Evolutionary conservation across 306 rosid species (phyloP).

Genomic region (Acacia acuminata): DNA sequence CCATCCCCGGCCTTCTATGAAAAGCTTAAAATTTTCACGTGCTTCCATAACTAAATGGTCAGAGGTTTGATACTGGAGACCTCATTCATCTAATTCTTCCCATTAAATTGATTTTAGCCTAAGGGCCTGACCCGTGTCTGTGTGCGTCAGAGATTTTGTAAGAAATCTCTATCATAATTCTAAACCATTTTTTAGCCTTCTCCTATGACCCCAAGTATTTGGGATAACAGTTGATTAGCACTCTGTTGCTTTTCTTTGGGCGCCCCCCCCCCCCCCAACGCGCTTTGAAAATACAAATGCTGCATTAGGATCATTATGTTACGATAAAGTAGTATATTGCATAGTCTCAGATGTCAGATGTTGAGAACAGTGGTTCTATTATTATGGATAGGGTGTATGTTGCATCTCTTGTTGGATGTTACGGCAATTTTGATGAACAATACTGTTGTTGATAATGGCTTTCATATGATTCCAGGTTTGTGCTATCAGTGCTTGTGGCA

Average conservation of each 20-base stretch:
- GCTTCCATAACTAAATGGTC: neutral
- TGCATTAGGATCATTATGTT: conserved; percentile 3
- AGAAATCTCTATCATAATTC: neutral
- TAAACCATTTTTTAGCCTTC: neutral
- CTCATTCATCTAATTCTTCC: neutral
- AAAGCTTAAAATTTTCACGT: neutral
- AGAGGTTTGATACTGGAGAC: neutral
- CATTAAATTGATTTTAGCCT: neutral
- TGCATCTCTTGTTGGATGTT: conserved; percentile 8
- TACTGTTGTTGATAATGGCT: conserved; percentile 26
- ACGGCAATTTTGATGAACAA: conserved; percentile 22
- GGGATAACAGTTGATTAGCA: neutral
- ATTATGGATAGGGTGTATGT: neutral
- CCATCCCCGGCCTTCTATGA: neutral
- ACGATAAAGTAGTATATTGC: conserved; percentile 9
- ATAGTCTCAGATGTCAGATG: neutral
- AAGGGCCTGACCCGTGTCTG: neutral
- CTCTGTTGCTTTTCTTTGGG: neutral
- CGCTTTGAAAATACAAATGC: conserved; percentile 20
- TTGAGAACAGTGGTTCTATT: conserved; percentile 2
- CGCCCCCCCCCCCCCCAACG: too few relatives aligned
- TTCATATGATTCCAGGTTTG: conserved; percentile 68
- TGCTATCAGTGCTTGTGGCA: conserved; percentile 94
- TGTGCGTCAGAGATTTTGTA: neutral
- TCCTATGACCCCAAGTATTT: neutral